These are phyloP conservation scores for Colletotrichum sansevieriae DNA, from an alignment of 2,329 filamentous ascomycete species.

Conservation along the genomic window DNA sequence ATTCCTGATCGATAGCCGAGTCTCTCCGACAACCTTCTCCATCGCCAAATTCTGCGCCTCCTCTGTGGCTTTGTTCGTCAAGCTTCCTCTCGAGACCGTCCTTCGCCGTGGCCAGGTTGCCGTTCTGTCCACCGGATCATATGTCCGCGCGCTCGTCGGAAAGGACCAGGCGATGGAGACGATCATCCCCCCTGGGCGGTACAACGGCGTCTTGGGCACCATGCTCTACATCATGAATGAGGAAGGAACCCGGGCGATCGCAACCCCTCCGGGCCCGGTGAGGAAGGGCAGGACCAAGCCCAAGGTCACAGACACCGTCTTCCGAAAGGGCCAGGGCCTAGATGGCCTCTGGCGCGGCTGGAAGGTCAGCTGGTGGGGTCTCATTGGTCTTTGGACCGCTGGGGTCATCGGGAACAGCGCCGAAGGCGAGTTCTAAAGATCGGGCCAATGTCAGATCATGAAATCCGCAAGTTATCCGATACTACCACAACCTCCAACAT, in stretches of 20 bases:
- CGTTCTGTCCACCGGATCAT: constrained; percentile 70
- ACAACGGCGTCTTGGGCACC: constrained; percentile 88
- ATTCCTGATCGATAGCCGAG: constrained; percentile 83
- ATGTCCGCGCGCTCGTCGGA: constrained; percentile 62
- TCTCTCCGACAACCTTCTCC: constrained; percentile 85
- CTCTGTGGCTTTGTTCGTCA: constrained; percentile 83
- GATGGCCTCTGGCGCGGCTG: constrained; percentile 79
- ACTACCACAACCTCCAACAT: background rate
- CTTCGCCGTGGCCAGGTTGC: constrained; percentile 88
- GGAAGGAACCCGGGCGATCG: constrained; percentile 75
- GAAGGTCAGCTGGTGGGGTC: constrained; percentile 83
- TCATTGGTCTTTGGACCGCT: constrained; percentile 81
- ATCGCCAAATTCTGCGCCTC: constrained; percentile 86
- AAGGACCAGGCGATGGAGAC: constrained; percentile 69
- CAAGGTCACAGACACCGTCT: constrained; percentile 57
- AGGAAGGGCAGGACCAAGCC: constrained; percentile 51
- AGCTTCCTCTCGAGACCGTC: constrained; percentile 92
- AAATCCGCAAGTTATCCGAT: background rate
- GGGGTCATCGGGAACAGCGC: constrained; percentile 72
- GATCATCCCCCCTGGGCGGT: constrained; percentile 83
- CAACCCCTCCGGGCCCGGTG: constrained; percentile 48
- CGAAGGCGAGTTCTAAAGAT: constrained; percentile 68
- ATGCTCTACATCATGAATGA: constrained; percentile 89
- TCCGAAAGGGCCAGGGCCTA: constrained; percentile 74
- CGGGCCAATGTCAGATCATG: background rate